A percentile compares a stretch with the other conserved stretches of the same genome.
Evolutionary conservation across 495 filamentous ascomycete species (phyloP).

Genomic region (Parathielavia appendiculata): DNA sequence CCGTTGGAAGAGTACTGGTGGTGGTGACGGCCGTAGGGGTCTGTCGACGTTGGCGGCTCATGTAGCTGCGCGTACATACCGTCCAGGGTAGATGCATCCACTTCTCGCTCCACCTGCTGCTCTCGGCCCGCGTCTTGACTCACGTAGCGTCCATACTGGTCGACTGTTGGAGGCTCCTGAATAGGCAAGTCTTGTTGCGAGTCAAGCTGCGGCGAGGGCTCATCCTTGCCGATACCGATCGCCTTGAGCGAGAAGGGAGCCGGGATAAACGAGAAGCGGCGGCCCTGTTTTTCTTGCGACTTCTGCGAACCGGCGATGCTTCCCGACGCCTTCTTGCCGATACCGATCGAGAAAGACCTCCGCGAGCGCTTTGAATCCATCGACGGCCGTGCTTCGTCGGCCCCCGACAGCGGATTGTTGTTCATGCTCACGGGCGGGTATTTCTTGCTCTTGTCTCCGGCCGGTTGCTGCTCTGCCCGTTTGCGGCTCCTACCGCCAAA

Average conservation of each 20-base stretch:
- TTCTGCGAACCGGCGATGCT: slow-evolving; percentile 49
- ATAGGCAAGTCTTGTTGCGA: slow-evolving; percentile 45
- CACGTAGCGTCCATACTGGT: slow-evolving; percentile 38
- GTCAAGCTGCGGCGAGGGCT: slow-evolving; percentile 33
- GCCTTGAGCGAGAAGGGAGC: slow-evolving; percentile 64
- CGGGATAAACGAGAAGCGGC: slow-evolving; percentile 79
- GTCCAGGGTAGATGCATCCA: slow-evolving; percentile 33
- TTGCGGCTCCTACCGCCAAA: slow-evolving; percentile 57
- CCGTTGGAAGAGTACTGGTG: slow-evolving; percentile 27
- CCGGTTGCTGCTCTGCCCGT: slow-evolving; percentile 39
- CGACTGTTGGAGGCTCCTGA: slow-evolving; percentile 41
- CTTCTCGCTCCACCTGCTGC: slow-evolving; percentile 25
- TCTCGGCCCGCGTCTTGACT: slow-evolving; percentile 31
- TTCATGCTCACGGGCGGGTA: slow-evolving; percentile 81
- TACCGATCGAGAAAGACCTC: slow-evolving; percentile 68
- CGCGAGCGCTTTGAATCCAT: slow-evolving; percentile 66
- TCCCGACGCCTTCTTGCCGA: slow-evolving; percentile 64
- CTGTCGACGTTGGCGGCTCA: slow-evolving; percentile 24
- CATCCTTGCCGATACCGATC: slow-evolving; percentile 48
- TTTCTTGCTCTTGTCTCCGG: slow-evolving; percentile 48
- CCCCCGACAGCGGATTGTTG: slow-evolving; percentile 48
- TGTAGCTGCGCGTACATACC: slow-evolving; percentile 41
- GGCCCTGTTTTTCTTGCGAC: slow-evolving; percentile 50
- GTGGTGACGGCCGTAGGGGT: slow-evolving; percentile 21
- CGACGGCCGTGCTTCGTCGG: slow-evolving; percentile 59